These are phyloP conservation scores for Apostasia ramifera DNA, from an alignment of 106 monocot genomes.

Conservation along the genomic window DNA sequence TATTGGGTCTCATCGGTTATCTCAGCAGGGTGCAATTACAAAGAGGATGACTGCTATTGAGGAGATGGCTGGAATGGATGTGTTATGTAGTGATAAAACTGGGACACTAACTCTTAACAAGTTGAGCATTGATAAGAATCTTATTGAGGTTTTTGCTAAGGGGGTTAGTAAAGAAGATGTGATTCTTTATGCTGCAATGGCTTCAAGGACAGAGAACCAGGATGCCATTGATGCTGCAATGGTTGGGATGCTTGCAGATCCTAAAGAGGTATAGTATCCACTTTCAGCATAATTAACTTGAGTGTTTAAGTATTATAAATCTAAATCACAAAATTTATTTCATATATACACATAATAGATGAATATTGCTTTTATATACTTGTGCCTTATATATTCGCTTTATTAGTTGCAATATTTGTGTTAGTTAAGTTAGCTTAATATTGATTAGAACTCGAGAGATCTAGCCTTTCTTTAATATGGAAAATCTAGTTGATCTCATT, in stretches of 20 bases:
- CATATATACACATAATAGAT: too few species aligned
- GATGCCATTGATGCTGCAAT: constrained; percentile 85
- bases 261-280: constrained; percentile 45
- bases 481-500: too few species aligned
- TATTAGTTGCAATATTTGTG: too few species aligned
- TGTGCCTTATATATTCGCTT: too few species aligned
- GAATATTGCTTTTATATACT: too few species aligned
- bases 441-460: too few species aligned
- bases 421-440: too few species aligned
- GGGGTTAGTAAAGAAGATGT: constrained; percentile 70
- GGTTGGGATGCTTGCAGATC: constrained; percentile 86
- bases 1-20: constrained; percentile 75
- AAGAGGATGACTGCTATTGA: constrained; percentile 99
- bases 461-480: too few species aligned
- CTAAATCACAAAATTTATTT: too few species aligned
- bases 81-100: constrained; percentile 95
- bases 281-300: too few species aligned
- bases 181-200: constrained; percentile 59
- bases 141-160: constrained; percentile 69
- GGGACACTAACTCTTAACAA: constrained; percentile 93
- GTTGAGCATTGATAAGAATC: constrained; percentile 77
- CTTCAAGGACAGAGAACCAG: constrained; percentile 74
- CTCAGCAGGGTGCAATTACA: constrained; percentile 94
- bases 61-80: constrained; percentile 99
- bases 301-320: too few species aligned